Base-by-base conservation (phyloP, 768 basidiomycete species). In the Astraeus odoratus region DNA sequence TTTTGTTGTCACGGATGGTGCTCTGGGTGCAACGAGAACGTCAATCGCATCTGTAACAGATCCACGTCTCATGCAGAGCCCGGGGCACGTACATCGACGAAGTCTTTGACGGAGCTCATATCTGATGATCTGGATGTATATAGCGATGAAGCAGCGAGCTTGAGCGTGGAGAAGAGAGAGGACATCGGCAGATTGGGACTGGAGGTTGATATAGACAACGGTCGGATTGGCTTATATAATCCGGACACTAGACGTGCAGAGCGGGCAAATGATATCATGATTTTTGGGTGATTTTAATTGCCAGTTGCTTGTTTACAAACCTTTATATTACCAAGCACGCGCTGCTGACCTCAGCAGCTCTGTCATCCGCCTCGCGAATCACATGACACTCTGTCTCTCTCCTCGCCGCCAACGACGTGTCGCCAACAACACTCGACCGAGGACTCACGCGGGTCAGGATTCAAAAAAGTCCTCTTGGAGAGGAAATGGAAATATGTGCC, bases 1-100 rank as follows among this genome's bases (percentile, higher is more conserved):
- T 67, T 50, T 72, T 74, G 70, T 79, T 68, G 13, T 67, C 59
- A 4, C 57, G 47, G 49, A 84, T 78, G 20, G 69, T 60, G 31
- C 53, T 48, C 77, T 83, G 55, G 26, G 18, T 66, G 69, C 20
- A 52, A 67, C 16, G 55, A 63, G 63, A 59, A 68, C 67, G 52
- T 69, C 65, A 33, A 60, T 59, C 4, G 10, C 1, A 4, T 23
- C 4, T 5, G 22, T 5, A 24, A 19, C 7, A 5, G 48, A n/a
- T 74, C 34, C 18, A 36, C 18, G 19, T 36, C 2, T 36, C 3
- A 10, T 13, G 3, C 30, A n/a, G 7, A 29, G 27, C 16, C 35
- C 9, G 19, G 16, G 8, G 26, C 18, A 41, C 38, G 8, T 24
- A 25, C 39, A 25, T 41, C 39, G 26, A 41, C 39, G n/a, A 41